phyloP scores from a whole-genome alignment of 768 basidiomycete genomes.

The Hemileccinum impolitum region DNA sequence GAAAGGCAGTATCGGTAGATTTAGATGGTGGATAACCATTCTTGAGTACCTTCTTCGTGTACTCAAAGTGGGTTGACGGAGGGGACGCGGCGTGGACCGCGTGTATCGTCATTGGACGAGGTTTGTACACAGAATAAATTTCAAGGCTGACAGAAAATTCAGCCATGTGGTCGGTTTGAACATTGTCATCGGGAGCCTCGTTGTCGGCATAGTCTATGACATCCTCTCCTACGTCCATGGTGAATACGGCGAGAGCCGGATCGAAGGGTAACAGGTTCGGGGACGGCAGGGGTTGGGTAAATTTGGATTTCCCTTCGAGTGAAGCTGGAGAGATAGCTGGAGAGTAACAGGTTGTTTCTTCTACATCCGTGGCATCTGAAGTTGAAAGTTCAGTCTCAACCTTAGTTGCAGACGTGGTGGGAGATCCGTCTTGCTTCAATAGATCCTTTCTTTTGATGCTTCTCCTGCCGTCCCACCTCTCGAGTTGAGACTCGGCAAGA shows the following conservation, averaged over 20 bases:
- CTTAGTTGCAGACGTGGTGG: constrained; percentile 37
- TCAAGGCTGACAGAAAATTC: constrained; percentile 54
- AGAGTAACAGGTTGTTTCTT: constrained; percentile 24
- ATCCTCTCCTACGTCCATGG: constrained; percentile 48
- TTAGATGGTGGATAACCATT: constrained; percentile 19
- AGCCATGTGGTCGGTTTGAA: not conserved
- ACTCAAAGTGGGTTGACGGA: constrained; percentile 4
- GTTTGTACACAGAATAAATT: constrained; percentile 71
- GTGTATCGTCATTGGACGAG: constrained; percentile 56
- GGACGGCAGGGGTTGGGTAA: not conserved
- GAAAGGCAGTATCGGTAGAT: not conserved
- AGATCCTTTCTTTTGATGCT: constrained; percentile 35
- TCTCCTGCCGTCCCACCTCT: constrained; percentile 37
- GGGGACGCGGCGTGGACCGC: constrained; percentile 31
- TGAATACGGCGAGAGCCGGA: constrained; percentile 36
- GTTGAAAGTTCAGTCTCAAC: constrained; percentile 35
- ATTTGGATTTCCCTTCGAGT: not conserved
- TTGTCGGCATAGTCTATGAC: constrained; percentile 29
- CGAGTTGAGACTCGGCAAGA: constrained; percentile 31
- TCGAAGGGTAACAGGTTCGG: constrained; percentile 24
- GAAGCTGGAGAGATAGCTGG: constrained; percentile 9
- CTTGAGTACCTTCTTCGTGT: constrained; percentile 25
- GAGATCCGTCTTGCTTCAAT: constrained; percentile 26
- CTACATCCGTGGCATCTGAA: constrained; percentile 30
- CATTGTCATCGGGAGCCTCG: constrained; percentile 10